Evolutionary conservation across 345 rosid species (phyloP).

Genomic region (Acer negundo): DNA sequence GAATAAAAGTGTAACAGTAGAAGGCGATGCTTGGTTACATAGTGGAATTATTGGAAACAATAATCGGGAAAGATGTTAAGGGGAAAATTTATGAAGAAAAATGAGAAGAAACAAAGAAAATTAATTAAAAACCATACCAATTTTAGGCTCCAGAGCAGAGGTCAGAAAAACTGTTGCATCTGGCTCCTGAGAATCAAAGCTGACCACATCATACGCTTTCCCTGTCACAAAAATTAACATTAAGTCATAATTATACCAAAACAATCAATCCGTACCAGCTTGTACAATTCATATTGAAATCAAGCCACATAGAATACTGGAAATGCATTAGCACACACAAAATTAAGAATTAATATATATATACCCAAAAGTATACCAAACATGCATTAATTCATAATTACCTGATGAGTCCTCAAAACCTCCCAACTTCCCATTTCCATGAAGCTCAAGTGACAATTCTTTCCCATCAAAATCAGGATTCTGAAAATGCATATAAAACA

Average conservation of each 20-base stretch:
- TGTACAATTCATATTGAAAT: not conserved
- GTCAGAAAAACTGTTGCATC: constrained; percentile 60
- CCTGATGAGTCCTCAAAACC: constrained; percentile 64
- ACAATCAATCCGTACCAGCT: not conserved
- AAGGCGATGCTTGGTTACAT: not conserved
- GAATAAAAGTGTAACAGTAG: not conserved
- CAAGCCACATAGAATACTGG: not conserved
- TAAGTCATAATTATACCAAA: not conserved
- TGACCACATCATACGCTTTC: constrained; percentile 54
- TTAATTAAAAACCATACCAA: constrained; percentile 36
- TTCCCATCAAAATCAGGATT: constrained; percentile 59
- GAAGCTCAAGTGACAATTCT: constrained; percentile 48
- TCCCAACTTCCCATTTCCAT: constrained; percentile 53
- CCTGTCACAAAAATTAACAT: constrained; percentile 44
- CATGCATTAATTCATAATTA: constrained; percentile 18
- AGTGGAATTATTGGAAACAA: not conserved
- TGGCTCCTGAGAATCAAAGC: constrained; percentile 49
- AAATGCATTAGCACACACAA: not conserved
- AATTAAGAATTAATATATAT: not conserved
- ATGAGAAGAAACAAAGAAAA: constrained; percentile 8
- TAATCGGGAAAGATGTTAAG: not conserved
- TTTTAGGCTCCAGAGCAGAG: constrained; percentile 47
- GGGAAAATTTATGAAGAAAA: not conserved
- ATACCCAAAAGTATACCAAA: not conserved
- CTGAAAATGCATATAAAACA: constrained; percentile 34